Base-by-base conservation (phyloP, 768 basidiomycete species). In the Terana coerulea region DNA sequence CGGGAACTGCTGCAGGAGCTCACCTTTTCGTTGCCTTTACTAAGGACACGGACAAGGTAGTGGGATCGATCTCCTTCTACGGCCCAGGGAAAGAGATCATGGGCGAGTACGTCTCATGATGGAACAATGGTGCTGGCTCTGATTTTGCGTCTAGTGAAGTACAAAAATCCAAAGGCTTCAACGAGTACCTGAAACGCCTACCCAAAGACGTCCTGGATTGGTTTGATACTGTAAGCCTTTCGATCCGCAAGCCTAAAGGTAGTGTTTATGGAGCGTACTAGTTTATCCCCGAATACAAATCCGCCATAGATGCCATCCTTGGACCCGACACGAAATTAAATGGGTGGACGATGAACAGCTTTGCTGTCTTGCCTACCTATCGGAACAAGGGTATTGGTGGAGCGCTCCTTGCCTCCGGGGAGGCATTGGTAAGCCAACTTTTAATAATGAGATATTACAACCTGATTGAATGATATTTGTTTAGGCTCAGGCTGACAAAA, bases 331-430 rank as follows among this genome's bases (percentile, higher is more conserved):
- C 40, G 19, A 49, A 49, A 26, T n/a, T 12, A 4, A 26, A 5
- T 7, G 24, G 35, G 25, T 49, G 48, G 48, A 28, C 36, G 8
- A 36, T 49, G 33, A 36, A 49, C 48, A 28, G 22, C 34, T 30
- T 49, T 22, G 48, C 21, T 7, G 48, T 49, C 3, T 21, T 26
- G 10, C 26, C 37, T n/a, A 29, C 37, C n/a, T 49, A 35, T 17
- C 29, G 48, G n/a, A 25, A 36, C 5, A 14, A 36, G 21, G 48
- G 48, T 14, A 34, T 36, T 7, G 48, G 48, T 24, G 19, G 48
- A 17, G 35, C 35, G 37, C 35, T 49, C 7, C 24, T 49, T 3
- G 48, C 37, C n/a, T n/a, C 48, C 15, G 48, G 33, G 3, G 48
- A 49, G 19, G 33, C 25, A 5, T 11, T 49, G 4, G 48, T 49